Base-by-base conservation (phyloP, 2,329 filamentous ascomycete genomes). In the Thelonectria rubi region DNA sequence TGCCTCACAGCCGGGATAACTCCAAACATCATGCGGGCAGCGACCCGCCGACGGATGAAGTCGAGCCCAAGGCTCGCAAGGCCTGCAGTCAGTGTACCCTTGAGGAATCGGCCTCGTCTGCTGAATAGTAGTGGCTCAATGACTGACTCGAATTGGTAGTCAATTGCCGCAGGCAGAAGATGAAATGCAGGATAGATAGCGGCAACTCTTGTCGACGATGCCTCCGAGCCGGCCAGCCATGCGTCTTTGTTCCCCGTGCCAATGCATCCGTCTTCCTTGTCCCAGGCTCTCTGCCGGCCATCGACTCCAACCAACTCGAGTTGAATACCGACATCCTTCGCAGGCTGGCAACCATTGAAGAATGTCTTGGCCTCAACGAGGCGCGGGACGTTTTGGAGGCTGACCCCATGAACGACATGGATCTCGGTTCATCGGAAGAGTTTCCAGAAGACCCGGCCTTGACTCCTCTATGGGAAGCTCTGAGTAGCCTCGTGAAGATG, bases 111-210 rank as follows among this genome's bases (percentile, higher is more conserved):
- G 5, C 15, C 34, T 15, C 37, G 14, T 7, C 9, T 2, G 34
- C 14, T 37, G 34, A 5, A 34, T 32, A 48, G 26, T 30, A 30
- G 26, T 8, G 10, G 7, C 26, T 9, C 26, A 30, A 30, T n/a
- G 37, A 18, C 42, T 52, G 30, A 48, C 49, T 18, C 40, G n/a
- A 34, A 21, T 14, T 21, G 8, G 30, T 17, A 58, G 55, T 58
- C 48, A 58, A 58, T 26, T 58, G 55, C 32, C 55, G 55, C 14
- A 52, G 48, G 14, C 55, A 58, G 47, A 58, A 58, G 55, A 58
- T 58, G 55, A 58, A 58, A 47, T 58, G 55, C 32, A 58, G 55
- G n/a, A 52, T 58, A 37, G 55, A 58, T 9, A 52, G 17, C 21
- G 55, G 55, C n/a, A 39, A 43, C 11, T 46, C 49, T 12, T 58